Conservation (phyloP, 164 flowering plant genomes). For the Vitis vinifera region DNA sequence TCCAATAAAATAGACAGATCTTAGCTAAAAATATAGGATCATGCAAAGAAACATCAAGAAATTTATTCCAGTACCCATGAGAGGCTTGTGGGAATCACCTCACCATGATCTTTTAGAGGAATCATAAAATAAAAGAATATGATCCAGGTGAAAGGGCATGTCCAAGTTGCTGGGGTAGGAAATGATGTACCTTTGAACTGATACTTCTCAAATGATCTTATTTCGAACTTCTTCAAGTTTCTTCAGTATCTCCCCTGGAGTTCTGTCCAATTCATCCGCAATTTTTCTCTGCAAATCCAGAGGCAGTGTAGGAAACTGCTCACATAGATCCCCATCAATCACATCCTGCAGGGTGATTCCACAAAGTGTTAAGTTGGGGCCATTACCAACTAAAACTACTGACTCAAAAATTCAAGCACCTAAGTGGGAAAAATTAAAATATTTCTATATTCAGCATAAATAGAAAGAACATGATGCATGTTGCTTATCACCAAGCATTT, state of each 20-base stretch:
- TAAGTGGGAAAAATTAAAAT: background rate
- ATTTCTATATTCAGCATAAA: background rate
- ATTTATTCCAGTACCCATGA: no score
- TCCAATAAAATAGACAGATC: no score
- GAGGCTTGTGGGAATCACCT: no score
- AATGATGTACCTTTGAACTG: conserved; percentile 5
- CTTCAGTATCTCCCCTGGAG: conserved; percentile 95
- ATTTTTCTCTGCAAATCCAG: conserved; percentile 92
- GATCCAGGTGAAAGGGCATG: background rate
- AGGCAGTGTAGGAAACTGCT: conserved; percentile 93
- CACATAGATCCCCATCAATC: conserved; percentile 98
- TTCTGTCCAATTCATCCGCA: conserved; percentile 97
- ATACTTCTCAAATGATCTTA: conserved; percentile 64
- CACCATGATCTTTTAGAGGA: no score
- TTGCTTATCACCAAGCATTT: background rate
- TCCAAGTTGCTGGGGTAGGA: background rate
- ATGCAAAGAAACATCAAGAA: no score
- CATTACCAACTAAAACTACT: no score
- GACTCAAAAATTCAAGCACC: background rate
- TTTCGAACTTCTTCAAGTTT: conserved; percentile 93
- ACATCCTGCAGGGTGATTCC: conserved; percentile 72
- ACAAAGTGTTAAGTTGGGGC: background rate
- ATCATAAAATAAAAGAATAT: background rate
- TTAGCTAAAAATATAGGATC: no score
- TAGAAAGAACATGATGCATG: background rate